Evolutionary conservation across 345 rosid genomes (phyloP), one percentile per base, ranked within the genome.

Genomic region (Gossypium turneri): DNA sequence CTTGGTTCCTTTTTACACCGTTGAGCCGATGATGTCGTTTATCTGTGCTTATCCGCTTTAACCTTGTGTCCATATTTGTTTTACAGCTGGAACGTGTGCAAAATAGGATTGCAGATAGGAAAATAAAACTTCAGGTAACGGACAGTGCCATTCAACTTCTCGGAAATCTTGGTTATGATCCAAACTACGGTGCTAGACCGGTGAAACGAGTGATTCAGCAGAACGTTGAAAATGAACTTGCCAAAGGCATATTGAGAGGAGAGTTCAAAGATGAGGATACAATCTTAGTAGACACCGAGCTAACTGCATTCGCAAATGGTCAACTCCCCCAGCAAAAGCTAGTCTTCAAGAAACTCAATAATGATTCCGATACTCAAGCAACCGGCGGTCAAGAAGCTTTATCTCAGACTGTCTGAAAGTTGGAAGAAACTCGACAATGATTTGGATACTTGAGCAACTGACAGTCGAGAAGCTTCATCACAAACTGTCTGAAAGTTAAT

Each of bases 181-280:
- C 97, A 1, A 93, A 83, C 86, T 96, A 96, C 3, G 99, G 99
- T 56, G 99, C 98, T 12, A 84, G 99, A 79, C 98, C 99, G 0
- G 98, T 96, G 45, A 92, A 96, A 86, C 85, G 99, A 61, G 93
- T 93, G 79, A 93, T 96, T 80, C 99, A 96, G 75, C 98, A 93
- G 80, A 80, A 96, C 56, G 88, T 92, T 7, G 98, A 92, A 81
- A 96, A 96, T 25, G 97, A 96, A 79, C 92, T 92, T 1, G 95
- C 99, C 12, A 96, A 89, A 81, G 97, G 99, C 50, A 96, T 96
- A 74, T 79, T 96, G 74, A 86, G 97, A 79, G 97, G 97, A 6
- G 97, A 92, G 63, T 90, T 89, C 74, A 93, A 87, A 82, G 99
- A 93, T 10, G 98, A 93, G 66, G 98, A 96, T 68, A 67, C 77